Evolutionary conservation across 306 rosid species (phyloP), one percentile per base, ranked within the genome.

Genomic region (Prunus fruticosa): DNA sequence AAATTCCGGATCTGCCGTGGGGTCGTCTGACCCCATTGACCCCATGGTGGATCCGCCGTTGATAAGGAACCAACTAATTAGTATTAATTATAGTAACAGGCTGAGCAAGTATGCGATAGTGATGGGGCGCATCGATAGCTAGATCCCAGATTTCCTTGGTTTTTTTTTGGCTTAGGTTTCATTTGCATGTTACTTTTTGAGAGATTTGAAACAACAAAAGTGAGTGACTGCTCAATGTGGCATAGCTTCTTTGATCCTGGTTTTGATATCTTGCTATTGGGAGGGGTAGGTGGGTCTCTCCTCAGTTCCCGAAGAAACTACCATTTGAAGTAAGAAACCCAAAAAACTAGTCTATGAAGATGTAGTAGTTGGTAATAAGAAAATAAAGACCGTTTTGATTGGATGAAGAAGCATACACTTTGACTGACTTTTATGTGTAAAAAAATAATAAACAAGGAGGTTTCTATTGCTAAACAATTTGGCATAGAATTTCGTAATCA

Each of bases 181-280:
- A 45, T 25, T 34, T 68, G 45, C n/a, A 49, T 52, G 4, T 6
- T 18, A 38, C 3, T 41, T 16, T 53, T 54, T 63, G 64, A 13
- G 45, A 62, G 67, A 71, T 64, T 43, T 72, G 73, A 73, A 71
- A 51, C 60, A 66, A 54, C 71, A 77, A 47, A 64, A 73, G 80
- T 87, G 69, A 78, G 54, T 60, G 78, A 82, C 87, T 75, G 75
- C 82, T 76, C 79, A 78, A 27, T 38, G 58, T 51, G 18, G 28
- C 28, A 53, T 76, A 14, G 67, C 38, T 73, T 46, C 65, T 41
- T 56, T 64, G 49, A 56, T 64, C 47, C 69, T 82, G 81, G 80
- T 61, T 76, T 64, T 74, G 69, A 51, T 16, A 54, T 41, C 67
- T 23, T 57, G 56, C 53, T 23, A 23, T 41, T 14, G 25, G 25